phyloP scores from a whole-genome alignment of 768 basidiomycete species.

The Tulasnella sp. region DNA sequence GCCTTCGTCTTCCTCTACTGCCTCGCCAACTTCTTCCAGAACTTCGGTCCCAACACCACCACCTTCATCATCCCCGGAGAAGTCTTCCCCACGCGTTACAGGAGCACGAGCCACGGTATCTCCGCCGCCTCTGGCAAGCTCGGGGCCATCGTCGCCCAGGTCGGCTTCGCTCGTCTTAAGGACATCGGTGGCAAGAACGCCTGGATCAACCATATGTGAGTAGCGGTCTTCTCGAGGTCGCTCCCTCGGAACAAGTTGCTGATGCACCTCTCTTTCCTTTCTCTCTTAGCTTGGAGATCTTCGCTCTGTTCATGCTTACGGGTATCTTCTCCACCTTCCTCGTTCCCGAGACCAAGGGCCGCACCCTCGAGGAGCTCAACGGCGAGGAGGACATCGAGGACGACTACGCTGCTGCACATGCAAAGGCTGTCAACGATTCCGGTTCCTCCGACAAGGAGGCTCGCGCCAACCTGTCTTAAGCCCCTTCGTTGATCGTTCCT shows the following conservation, averaged over 20 bases:
- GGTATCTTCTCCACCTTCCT: constrained; percentile 81
- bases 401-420: constrained; percentile 39
- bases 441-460: not conserved
- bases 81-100: constrained; percentile 41
- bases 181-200: constrained; percentile 62
- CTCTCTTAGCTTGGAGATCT: constrained; percentile 64
- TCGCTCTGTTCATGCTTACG: constrained; percentile 85
- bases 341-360: constrained; percentile 70
- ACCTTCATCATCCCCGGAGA: constrained; percentile 41
- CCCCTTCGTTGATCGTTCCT: not conserved
- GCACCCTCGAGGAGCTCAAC: constrained; percentile 42
- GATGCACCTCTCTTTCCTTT: constrained; percentile 56
- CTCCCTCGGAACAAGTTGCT: constrained; percentile 44
- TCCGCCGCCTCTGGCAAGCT: constrained; percentile 40
- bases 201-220: constrained; percentile 72
- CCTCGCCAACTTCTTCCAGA: constrained; percentile 42
- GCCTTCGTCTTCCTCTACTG: constrained; percentile 41
- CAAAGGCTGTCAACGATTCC: constrained; percentile 34
- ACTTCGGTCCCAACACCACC: constrained; percentile 39
- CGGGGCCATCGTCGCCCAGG: constrained; percentile 41
- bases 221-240: constrained; percentile 53
- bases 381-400: constrained; percentile 33
- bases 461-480: not conserved
- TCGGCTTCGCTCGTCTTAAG: constrained; percentile 48
- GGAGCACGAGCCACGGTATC: constrained; percentile 39